A percentile compares a stretch with the other conserved stretches of the same genome.
Evolutionary conservation across 768 basidiomycete genomes (phyloP).

Genomic region (Macrolepiota albuminosa): DNA sequence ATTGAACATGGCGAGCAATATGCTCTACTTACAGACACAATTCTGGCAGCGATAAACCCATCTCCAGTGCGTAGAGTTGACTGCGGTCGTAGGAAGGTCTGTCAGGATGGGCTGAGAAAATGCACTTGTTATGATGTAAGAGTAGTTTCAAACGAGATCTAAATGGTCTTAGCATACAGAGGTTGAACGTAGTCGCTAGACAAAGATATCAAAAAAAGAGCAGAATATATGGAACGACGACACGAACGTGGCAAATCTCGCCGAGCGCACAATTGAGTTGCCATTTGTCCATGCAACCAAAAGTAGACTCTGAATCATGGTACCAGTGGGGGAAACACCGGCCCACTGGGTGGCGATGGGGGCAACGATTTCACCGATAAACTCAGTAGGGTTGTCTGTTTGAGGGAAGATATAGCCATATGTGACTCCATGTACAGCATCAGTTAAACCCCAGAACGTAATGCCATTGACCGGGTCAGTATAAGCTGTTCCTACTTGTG

Average conservation of each 20-base stretch:
- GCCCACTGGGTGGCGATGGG: constrained; percentile 53
- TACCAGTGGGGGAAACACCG: constrained; percentile 47
- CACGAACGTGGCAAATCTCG: constrained; percentile 51
- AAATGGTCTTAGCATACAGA: constrained; percentile 26
- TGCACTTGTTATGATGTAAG: constrained; percentile 21
- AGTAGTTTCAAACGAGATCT: neutral
- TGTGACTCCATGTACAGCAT: constrained; percentile 35
- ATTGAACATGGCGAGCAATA: neutral
- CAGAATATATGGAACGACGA: neutral
- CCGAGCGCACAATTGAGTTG: constrained; percentile 46
- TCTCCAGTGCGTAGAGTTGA: constrained; percentile 62
- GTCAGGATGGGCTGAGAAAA: constrained; percentile 50
- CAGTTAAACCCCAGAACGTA: constrained; percentile 42
- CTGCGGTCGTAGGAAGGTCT: constrained; percentile 40
- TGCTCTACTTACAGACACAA: constrained; percentile 45
- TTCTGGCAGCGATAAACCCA: constrained; percentile 67
- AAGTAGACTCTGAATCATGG: constrained; percentile 52
- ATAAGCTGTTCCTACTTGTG: constrained; percentile 40
- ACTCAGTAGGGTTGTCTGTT: constrained; percentile 40
- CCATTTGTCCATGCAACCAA: constrained; percentile 59
- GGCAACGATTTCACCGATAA: constrained; percentile 59
- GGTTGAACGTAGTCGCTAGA: constrained; percentile 48
- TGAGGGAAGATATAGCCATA: constrained; percentile 52
- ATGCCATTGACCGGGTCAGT: constrained; percentile 53
- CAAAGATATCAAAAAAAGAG: neutral